Percentiles rank a stretch among this genome's conserved stretches.
Conservation (phyloP, 169 alveolate species). For the Fabrea salina region DNA sequence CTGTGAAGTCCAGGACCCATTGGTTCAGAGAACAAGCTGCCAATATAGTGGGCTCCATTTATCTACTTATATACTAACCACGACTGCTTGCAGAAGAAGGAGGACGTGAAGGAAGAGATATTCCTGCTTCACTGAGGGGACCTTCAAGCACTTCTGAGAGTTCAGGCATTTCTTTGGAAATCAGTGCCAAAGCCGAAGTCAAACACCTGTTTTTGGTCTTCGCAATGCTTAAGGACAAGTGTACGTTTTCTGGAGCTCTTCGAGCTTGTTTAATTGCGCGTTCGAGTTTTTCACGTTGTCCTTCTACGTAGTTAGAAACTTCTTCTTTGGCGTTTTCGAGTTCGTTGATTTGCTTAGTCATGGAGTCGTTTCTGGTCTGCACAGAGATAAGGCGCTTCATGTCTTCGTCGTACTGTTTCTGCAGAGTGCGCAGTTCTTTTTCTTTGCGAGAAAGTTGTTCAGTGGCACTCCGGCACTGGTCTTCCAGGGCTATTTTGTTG, state of each 20-base stretch:
- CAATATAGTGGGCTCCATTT: conserved; percentile 27
- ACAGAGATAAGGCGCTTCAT: conserved; percentile 69
- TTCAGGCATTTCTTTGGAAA: conserved; percentile 19
- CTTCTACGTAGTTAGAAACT: conserved; percentile 43
- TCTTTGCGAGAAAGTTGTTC: conserved; percentile 72
- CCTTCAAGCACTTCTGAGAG: background rate
- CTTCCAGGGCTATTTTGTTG: conserved; percentile 72
- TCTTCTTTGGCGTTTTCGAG: conserved; percentile 34
- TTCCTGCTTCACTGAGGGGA: background rate
- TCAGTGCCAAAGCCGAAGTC: background rate
- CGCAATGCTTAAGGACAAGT: background rate
- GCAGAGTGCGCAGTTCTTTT: conserved; percentile 61
- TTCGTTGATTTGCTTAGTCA: conserved; percentile 47
- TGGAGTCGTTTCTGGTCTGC: conserved; percentile 55
- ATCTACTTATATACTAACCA: background rate
- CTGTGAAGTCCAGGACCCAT: conserved; percentile 76
- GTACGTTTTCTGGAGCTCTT: too few relatives aligned
- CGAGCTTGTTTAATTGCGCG: too few relatives aligned
- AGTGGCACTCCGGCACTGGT: conserved; percentile 79
- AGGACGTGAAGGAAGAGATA: conserved; percentile 20
- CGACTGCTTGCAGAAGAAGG: conserved; percentile 8
- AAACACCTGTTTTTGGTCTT: conserved; percentile 11
- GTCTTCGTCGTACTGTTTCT: conserved; percentile 77
- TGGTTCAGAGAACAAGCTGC: conserved; percentile 42
- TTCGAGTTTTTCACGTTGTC: conserved; percentile 49